phyloP scores from a whole-genome alignment of 257 asterid species.

The Forsythia viridissima region DNA sequence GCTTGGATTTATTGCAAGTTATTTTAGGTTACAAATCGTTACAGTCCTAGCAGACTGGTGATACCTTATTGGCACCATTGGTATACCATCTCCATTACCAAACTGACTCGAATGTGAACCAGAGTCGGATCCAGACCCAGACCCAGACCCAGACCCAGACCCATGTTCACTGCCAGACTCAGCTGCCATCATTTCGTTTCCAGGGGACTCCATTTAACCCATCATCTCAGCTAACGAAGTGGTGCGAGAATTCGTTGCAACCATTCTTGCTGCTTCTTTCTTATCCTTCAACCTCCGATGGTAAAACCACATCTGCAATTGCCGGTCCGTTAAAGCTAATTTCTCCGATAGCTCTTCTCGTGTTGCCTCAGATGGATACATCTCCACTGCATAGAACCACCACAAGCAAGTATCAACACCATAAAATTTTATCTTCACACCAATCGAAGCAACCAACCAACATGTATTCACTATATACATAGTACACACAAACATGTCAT shows the following conservation, averaged over 20 bases:
- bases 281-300: no score
- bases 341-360: no score
- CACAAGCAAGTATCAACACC: slow-evolving; percentile 16
- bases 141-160: slow-evolving; percentile 59
- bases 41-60: slow-evolving; percentile 67
- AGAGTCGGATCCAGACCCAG: slow-evolving; percentile 67
- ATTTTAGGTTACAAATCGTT: no score
- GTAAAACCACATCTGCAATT: no score
- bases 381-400: slow-evolving; percentile 56
- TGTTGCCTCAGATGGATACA: no score
- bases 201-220: slow-evolving; percentile 50
- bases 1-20: no score
- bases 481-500: background rate
- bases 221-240: slow-evolving; percentile 47
- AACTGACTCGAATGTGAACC: slow-evolving; percentile 83
- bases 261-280: slow-evolving; percentile 70
- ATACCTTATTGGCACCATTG: slow-evolving; percentile 55
- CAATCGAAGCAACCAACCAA: slow-evolving; percentile 10
- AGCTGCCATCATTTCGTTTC: slow-evolving; percentile 49
- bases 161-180: slow-evolving; percentile 58
- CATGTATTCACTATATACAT: background rate
- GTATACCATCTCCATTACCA: slow-evolving; percentile 62
- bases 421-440: slow-evolving; percentile 7
- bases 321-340: no score
- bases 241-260: slow-evolving; percentile 57